These are phyloP conservation scores for Rhynchospora breviuscula DNA, from an alignment of 176 grass and related monocot species.

Conservation along the genomic window DNA sequence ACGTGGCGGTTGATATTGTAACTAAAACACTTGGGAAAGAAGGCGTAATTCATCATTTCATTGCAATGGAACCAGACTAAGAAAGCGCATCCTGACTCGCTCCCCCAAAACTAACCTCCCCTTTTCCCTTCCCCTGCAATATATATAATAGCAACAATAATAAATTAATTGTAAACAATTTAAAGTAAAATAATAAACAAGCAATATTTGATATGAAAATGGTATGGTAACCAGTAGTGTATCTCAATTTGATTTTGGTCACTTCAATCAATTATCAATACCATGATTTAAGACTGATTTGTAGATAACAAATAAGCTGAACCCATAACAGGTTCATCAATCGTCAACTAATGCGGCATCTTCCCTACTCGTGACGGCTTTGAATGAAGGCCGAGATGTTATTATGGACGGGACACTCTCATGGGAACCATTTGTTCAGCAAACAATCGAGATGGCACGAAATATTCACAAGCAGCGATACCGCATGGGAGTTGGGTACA, in stretches of 20 bases:
- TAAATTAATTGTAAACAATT: too few relatives aligned
- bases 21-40: background rate
- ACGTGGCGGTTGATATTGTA: background rate
- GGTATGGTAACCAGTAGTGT: too few relatives aligned
- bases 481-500: conserved; percentile 91
- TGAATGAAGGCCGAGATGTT: conserved; percentile 93
- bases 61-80: background rate
- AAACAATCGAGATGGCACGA: conserved; percentile 80
- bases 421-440: conserved; percentile 86
- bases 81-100: background rate
- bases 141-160: too few relatives aligned
- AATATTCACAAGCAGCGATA: conserved; percentile 73
- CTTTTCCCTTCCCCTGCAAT: too few relatives aligned
- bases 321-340: conserved; percentile 60
- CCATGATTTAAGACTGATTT: background rate
- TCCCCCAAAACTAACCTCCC: too few relatives aligned
- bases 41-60: background rate
- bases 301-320: background rate
- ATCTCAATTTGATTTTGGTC: too few relatives aligned
- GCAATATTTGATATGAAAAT: too few relatives aligned
- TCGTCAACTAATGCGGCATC: conserved; percentile 83
- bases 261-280: background rate
- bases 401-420: conserved; percentile 96
- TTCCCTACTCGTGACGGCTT: conserved; percentile 92
- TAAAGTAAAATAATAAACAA: too few relatives aligned